Percentiles rank a stretch among this genome's conserved stretches.
phyloP scores from a whole-genome alignment of 2,329 filamentous ascomycete genomes.

The Sporothrix globosa region DNA sequence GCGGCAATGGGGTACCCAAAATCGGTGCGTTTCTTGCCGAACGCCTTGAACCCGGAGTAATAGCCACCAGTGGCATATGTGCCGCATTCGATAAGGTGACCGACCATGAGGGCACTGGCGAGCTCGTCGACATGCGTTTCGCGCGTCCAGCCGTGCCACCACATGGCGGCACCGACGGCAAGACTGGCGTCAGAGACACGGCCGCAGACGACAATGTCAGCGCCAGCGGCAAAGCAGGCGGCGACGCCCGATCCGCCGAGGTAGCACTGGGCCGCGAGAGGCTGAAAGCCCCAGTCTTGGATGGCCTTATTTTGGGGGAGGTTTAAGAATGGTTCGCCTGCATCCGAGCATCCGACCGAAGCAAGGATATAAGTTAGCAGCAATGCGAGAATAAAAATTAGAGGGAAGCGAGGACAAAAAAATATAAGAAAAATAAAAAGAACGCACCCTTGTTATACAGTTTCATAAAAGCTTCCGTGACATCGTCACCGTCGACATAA shows the following conservation, averaged over 20 bases:
- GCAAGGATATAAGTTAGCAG: not conserved
- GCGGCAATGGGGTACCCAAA: constrained; percentile 55
- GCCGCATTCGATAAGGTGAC: constrained; percentile 51
- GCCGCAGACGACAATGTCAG: constrained; percentile 47
- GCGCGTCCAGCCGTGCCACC: constrained; percentile 52
- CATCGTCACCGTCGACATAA: constrained; percentile 43
- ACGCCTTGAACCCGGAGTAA: constrained; percentile 52
- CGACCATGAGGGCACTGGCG: constrained; percentile 49
- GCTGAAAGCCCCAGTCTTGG: constrained; percentile 34
- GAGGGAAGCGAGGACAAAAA: not conserved
- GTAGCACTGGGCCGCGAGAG: constrained; percentile 41
- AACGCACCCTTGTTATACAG: constrained; percentile 18
- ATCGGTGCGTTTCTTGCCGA: constrained; percentile 48
- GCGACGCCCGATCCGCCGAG: constrained; percentile 49
- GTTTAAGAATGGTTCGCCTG: constrained; percentile 34
- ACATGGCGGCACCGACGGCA: constrained; percentile 53
- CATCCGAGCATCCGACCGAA: not conserved
- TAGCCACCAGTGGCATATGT: constrained; percentile 53
- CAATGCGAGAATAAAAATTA: no score
- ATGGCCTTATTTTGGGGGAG: constrained; percentile 34
- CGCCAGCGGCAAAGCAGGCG: constrained; percentile 42
- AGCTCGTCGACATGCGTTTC: constrained; percentile 48
- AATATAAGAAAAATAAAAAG: not conserved
- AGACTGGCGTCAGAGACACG: constrained; percentile 48
- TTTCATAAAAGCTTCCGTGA: constrained; percentile 31